Evolutionary conservation across 768 basidiomycete genomes (phyloP), one percentile per base, ranked within the genome.

Genomic region (Daedalea quercina): DNA sequence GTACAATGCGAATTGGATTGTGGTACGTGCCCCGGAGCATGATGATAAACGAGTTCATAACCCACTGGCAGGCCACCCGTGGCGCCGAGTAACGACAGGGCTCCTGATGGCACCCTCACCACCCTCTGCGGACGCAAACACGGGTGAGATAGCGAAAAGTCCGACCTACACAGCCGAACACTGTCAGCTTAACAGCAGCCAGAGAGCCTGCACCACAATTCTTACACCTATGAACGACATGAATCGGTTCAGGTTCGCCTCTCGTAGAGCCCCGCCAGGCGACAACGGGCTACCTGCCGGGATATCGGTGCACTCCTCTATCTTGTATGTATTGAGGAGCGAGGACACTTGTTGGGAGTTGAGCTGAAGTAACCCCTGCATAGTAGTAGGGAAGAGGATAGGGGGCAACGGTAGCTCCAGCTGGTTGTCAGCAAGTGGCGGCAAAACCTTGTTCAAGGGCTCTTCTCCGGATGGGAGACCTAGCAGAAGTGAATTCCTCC

Each of bases 321-420:
- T 65, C 2, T 73, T 75, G 59, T 79, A 79, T 44, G 79, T 75
- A 26, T 59, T 60, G 26, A 79, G 60, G 1, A 79, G 71, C 31
- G 62, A 66, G 51, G 66, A 67, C 1, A 76, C 71, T 20, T 67
- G 65, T 13, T 71, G 70, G n/a, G 73, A 65, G 15, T 65, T 68
- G 23, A 79, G 66, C n/a, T 68, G 62, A 56, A 78, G 73, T 9
- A 82, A 65, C 2, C 68, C 65, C n/a, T 66, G 63, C 34, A 80
- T 60, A 54, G 77, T 71, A n/a, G 66, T 66, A 15, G 79, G 78
- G 64, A 79, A 79, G 28, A 74, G 60, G 1, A 72, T 67, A 3
- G 78, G 80, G 4, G 73, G 65, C 0, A 70, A 72, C 11, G 50
- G 49, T 7, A 42, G 11, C 28, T 22, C 43, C 24, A 20, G 41